A percentile compares a stretch with the other conserved stretches of the same genome.
These are phyloP conservation scores for Skeletonema marinoi DNA, from an alignment of 108 stramenopile genomes.

Conservation along the genomic window DNA sequence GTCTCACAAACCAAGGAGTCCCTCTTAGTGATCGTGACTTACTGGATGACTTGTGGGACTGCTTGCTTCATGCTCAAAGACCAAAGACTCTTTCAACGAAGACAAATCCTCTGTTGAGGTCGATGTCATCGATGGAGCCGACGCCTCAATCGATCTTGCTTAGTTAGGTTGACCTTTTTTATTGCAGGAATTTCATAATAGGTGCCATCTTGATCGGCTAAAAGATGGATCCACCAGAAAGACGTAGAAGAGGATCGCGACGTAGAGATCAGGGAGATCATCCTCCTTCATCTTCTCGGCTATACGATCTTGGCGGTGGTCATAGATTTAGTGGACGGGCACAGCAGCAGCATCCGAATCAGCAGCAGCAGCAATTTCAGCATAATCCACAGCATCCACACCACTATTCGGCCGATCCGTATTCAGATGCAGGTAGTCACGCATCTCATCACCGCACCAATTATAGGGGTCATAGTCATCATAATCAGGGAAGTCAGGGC, in stretches of 20 bases:
- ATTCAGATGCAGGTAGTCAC: constrained; percentile 16
- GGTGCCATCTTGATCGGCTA: background rate
- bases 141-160: background rate
- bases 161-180: background rate
- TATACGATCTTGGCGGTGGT: background rate
- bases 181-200: background rate
- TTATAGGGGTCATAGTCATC: constrained; percentile 1
- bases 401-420: constrained; percentile 4
- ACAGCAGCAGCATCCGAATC: background rate
- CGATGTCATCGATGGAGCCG: background rate
- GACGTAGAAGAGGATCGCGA: background rate
- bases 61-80: too few species aligned
- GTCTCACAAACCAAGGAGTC: too few species aligned
- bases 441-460: constrained; percentile 5
- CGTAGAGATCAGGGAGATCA: background rate
- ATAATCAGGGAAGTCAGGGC: background rate
- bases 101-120: background rate
- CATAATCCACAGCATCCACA: background rate
- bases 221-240: background rate
- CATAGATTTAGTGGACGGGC: background rate
- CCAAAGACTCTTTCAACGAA: too few species aligned
- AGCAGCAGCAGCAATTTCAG: background rate
- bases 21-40: too few species aligned
- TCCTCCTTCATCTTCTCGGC: background rate
- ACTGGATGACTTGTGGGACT: too few species aligned